Evolutionary conservation across 495 filamentous ascomycete genomes (phyloP).

Genomic region (Choiromyces venosus): DNA sequence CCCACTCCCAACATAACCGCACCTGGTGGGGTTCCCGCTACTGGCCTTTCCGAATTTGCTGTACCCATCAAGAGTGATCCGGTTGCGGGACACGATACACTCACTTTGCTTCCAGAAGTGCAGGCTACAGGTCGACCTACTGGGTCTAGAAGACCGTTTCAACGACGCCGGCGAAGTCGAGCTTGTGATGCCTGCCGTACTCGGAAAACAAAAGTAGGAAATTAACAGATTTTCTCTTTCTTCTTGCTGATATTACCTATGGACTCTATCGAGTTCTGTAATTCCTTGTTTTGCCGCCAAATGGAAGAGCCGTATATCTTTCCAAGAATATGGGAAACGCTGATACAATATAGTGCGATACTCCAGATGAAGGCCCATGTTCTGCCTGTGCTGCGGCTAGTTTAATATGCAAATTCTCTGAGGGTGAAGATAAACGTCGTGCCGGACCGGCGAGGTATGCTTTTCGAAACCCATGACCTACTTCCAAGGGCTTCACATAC

Average conservation of each 20-base stretch:
- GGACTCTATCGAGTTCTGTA: neutral
- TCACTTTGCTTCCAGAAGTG: constrained; percentile 36
- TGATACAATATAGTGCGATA: constrained; percentile 34
- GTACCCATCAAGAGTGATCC: neutral
- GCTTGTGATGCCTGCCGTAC: constrained; percentile 42
- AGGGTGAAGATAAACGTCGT: constrained; percentile 39
- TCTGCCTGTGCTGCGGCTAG: constrained; percentile 39
- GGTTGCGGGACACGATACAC: constrained; percentile 14
- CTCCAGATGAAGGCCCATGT: constrained; percentile 40
- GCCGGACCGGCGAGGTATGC: constrained; percentile 40
- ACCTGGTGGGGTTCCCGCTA: neutral
- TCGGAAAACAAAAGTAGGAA: constrained; percentile 39
- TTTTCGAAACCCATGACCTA: neutral
- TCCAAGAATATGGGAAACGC: neutral
- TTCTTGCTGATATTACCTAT: neutral
- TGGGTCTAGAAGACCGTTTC: constrained; percentile 38
- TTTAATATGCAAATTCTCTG: constrained; percentile 41
- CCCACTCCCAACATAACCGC: neutral
- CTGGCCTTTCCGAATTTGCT: neutral
- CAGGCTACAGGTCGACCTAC: constrained; percentile 33
- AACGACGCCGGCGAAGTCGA: constrained; percentile 39
- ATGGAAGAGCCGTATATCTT: neutral
- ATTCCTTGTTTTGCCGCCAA: neutral
- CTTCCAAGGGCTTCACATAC: neutral
- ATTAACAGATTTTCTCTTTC: neutral